Evolutionary conservation across 164 flowering plant species (phyloP), one percentile per base, ranked within the genome.

Genomic region (Magnolia kwangsiensis): DNA sequence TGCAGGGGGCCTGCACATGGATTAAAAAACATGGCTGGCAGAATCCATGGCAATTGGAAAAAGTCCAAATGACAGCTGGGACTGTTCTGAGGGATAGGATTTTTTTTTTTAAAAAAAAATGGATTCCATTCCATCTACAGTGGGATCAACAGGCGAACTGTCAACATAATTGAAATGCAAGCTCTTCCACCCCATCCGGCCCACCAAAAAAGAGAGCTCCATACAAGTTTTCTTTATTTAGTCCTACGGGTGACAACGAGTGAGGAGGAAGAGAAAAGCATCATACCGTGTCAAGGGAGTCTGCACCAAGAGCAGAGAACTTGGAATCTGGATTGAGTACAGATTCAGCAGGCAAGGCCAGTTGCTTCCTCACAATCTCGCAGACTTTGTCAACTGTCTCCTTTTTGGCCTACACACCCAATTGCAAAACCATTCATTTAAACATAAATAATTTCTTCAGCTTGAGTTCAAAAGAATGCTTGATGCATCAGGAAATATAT

Each of bases 261-360:
- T 16, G 16, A 55, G 18, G 18, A 55, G 18, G 13, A 2, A 16
- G 61, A 11, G 18, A 64, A 58, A 5, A 1, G 45, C 16, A 51
- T 37, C 79, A 71, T 85, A 91, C 94, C 68, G 97, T 91, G 82
- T 92, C 93, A 67, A 92, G 93, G 37, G 97, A 92, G 83, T 92
- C 97, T 55, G 93, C 97, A 76, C 97, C 97, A 63, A 92, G 89
- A 10, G 80, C 87, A 4, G 88, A 20, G 72, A 92, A 91, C 61
- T 85, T 89, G 50, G 95, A 85, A 10, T 85, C 89, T 0, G 85
- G 87, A 50, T 84, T 83, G 76, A 92, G 81, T 45, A 64, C 64
- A 37, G 87, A 13, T 2, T 86, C 93, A 1, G 78, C 64, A 27
- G 89, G 51, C 66, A 92, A 65, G 8, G 90, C 92, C 64, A 92